Evolutionary conservation across 176 grass and related monocot genomes (phyloP), one percentile per base, ranked within the genome.

Genomic region (Luzula sylvatica): DNA sequence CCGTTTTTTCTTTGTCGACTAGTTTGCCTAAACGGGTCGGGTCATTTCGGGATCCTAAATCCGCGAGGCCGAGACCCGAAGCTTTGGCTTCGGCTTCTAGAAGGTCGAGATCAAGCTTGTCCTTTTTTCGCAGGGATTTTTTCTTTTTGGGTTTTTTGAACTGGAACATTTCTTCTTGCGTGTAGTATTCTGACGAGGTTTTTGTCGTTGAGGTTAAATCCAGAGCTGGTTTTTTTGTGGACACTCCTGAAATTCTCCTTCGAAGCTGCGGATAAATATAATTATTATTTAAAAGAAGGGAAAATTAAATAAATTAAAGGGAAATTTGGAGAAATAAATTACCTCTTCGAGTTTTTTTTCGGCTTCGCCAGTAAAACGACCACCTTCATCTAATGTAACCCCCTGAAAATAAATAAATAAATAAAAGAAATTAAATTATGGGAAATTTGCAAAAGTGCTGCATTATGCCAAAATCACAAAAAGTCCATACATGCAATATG

Each of bases 111-210:
- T 98, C 81, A 23, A 98, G 61, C 52, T 90, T 98, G 50, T 80
- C 85, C 68, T 90, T 98, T 70, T 90, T 98, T 26, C 92, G 81
- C 62, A 90, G 52, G 11, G 78, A 98, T 35, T 35, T 98, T 75
- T 98, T 98, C 70, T 98, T 96, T 82, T 90, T 98, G 54, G 92
- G 92, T 71, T 90, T 96, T 61, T 86, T 86, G 60, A 95, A 98
- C 61, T 75, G 68, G 66, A 96, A 67, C 92, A 96, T 89, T 77
- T 89, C 85, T 14, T 89, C 78, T 29, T 70, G 59, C 14, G 81
- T 80, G 52, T 80, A 96, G 69, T 98, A 98, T 50, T 86, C 85
- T 72, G 92, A 86, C 50, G 55, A 22, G 23, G 51, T 61, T 73
- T 82, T 96, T 13, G 52, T 63, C 67, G 52, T 29, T 12, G 78